Percentiles rank a stretch among this genome's conserved stretches.
Evolutionary conservation across 805 yeast genomes (phyloP).

Genomic region (Metschnikowia lochheadii): DNA sequence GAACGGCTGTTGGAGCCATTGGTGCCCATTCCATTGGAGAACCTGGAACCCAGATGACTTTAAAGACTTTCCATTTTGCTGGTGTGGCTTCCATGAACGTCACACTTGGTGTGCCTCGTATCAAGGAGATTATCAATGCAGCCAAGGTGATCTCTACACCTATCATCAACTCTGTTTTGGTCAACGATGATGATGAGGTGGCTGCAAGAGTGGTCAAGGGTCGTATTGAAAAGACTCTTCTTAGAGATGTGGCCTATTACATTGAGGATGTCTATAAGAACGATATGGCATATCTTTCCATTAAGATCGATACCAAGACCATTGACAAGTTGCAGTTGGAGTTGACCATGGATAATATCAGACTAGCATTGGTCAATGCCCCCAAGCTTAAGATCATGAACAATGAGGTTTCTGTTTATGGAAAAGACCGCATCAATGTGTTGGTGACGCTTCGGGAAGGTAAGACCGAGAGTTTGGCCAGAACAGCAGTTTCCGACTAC

Average conservation of each 20-base stretch:
- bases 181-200: constrained; percentile 89
- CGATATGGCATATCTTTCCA: constrained; percentile 69
- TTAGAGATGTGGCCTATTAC: constrained; percentile 81
- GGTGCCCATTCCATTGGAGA: constrained; percentile 99
- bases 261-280: constrained; percentile 93
- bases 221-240: constrained; percentile 84
- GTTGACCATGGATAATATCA: constrained; percentile 79
- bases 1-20: constrained; percentile 98
- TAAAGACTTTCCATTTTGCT: constrained; percentile 96
- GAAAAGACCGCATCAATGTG: constrained; percentile 64
- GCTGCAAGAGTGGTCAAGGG: constrained; percentile 99
- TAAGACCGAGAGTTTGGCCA: constrained; percentile 34
- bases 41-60: constrained; percentile 97
- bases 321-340: constrained; percentile 90
- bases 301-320: constrained; percentile 76
- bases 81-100: constrained; percentile 97
- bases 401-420: constrained; percentile 64
- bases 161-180: constrained; percentile 89
- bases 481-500: constrained; percentile 32
- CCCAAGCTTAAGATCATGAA: constrained; percentile 83
- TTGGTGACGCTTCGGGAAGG: constrained; percentile 44
- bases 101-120: constrained; percentile 95
- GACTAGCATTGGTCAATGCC: constrained; percentile 72
- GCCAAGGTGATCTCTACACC: constrained; percentile 94
- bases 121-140: constrained; percentile 96